phyloP scores from a whole-genome alignment of 176 grass and related monocot species.

The Zoysia japonica region DNA sequence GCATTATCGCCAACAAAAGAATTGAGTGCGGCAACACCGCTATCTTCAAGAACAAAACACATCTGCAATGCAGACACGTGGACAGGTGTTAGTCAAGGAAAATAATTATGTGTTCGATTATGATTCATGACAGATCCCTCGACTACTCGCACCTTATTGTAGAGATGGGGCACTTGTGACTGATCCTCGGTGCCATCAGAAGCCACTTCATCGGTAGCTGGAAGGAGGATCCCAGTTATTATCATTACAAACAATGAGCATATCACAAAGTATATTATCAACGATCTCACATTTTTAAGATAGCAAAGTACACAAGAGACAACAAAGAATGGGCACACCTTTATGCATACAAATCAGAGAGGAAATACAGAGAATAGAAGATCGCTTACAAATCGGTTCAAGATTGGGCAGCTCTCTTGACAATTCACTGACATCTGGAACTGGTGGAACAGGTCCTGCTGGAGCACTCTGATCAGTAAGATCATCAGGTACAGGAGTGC shows the following conservation, averaged over 20 bases:
- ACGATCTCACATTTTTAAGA: not conserved
- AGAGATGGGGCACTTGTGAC: constrained; percentile 60
- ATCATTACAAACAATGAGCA: constrained; percentile 26
- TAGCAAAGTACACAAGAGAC: not conserved
- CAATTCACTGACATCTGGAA: constrained; percentile 55
- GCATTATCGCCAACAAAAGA: constrained; percentile 63
- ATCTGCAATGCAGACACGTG: constrained; percentile 55
- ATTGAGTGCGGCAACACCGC: constrained; percentile 49
- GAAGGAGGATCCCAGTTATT: constrained; percentile 42
- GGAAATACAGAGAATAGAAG: not conserved
- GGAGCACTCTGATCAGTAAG: constrained; percentile 54
- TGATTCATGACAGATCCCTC: constrained; percentile 5
- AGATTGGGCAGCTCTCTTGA: constrained; percentile 71
- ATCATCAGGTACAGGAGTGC: constrained; percentile 72
- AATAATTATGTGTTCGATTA: not conserved
- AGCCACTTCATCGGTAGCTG: constrained; percentile 53
- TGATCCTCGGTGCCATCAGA: constrained; percentile 41
- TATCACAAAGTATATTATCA: constrained; percentile 28
- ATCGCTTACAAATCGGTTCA: constrained; percentile 73
- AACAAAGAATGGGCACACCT: not conserved
- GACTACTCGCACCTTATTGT: constrained; percentile 69
- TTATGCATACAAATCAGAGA: not conserved
- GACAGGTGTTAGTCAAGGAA: constrained; percentile 2
- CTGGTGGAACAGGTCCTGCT: constrained; percentile 40
- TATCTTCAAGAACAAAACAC: constrained; percentile 71